Percentiles rank a stretch among this genome's conserved stretches.
Evolutionary conservation across 192 early-diverging fungal species (phyloP).

Genomic region (Coemansia sp.): DNA sequence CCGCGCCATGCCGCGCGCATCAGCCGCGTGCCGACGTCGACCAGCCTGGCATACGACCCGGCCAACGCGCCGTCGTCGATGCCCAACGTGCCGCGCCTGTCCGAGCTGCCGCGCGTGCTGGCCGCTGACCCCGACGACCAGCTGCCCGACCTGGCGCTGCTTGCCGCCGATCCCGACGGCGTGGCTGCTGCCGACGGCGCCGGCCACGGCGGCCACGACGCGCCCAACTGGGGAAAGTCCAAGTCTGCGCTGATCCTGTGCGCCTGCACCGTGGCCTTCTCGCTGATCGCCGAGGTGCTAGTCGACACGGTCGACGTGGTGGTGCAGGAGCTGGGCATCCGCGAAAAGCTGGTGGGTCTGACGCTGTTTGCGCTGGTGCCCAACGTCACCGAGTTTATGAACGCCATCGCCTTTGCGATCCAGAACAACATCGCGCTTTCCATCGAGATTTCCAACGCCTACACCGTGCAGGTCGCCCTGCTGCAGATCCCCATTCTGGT

Average conservation of each 20-base stretch:
- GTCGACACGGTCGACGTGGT: conserved; percentile 84
- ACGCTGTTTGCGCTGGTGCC: conserved; percentile 95
- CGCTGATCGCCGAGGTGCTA: conserved; percentile 90
- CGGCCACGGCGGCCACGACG: conserved; percentile 81
- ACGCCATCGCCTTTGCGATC: conserved; percentile 92
- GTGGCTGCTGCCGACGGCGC: conserved; percentile 65
- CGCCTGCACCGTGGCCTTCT: conserved; percentile 79
- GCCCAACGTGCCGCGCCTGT: conserved; percentile 50
- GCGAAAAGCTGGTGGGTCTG: conserved; percentile 88
- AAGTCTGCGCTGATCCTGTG: conserved; percentile 80
- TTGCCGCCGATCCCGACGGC: conserved; percentile 35
- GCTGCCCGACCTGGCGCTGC: conserved; percentile 45
- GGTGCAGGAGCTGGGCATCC: conserved; percentile 62
- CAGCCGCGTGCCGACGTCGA: conserved; percentile 5
- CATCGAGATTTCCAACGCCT: conserved; percentile 95
- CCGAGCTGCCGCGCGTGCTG: conserved; percentile 53
- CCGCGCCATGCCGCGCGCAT: conserved; percentile 5
- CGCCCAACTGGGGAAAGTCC: conserved; percentile 85
- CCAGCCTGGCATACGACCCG: conserved; percentile 17
- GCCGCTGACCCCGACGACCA: conserved; percentile 52
- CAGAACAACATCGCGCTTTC: conserved; percentile 82
- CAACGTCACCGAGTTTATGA: conserved; percentile 93
- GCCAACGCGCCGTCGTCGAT: conserved; percentile 49
- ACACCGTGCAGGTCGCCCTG: conserved; percentile 91
- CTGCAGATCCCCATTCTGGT: conserved; percentile 95